Evolutionary conservation across 2,329 filamentous ascomycete genomes (phyloP).

Genomic region (Venturia pyrina): DNA sequence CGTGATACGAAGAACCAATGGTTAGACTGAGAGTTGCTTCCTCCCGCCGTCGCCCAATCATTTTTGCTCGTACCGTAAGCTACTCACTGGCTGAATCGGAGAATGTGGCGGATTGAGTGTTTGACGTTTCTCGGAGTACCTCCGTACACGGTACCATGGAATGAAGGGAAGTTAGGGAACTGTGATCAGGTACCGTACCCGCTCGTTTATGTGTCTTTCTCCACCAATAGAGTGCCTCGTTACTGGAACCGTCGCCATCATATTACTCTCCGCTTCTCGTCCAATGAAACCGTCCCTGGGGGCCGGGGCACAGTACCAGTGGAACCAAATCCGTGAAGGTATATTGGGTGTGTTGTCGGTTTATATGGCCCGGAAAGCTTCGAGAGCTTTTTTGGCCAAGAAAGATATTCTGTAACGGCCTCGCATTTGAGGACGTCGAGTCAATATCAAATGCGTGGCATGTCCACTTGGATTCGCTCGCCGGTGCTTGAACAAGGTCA

Average conservation of each 20-base stretch:
- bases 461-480: too few relatives aligned
- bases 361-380: not conserved
- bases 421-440: too few relatives aligned
- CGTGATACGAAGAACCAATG: too few relatives aligned
- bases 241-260: not conserved
- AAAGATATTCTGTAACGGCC: too few relatives aligned
- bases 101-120: constrained; percentile 1
- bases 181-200: constrained; percentile 3
- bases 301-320: not conserved
- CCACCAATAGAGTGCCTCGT: not conserved
- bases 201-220: not conserved
- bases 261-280: not conserved
- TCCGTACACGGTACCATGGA: not conserved
- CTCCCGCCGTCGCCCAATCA: not conserved
- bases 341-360: not conserved
- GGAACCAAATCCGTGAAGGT: not conserved
- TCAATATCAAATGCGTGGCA: too few relatives aligned
- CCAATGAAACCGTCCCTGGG: not conserved
- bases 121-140: not conserved
- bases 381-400: too few relatives aligned
- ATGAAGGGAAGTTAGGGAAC: not conserved
- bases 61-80: too few relatives aligned
- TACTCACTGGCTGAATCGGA: not conserved
- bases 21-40: not conserved
- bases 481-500: not conserved